Evolutionary conservation across 441 rosid species (phyloP), one percentile per base, ranked within the genome.

Genomic region (Erodium texanum): DNA sequence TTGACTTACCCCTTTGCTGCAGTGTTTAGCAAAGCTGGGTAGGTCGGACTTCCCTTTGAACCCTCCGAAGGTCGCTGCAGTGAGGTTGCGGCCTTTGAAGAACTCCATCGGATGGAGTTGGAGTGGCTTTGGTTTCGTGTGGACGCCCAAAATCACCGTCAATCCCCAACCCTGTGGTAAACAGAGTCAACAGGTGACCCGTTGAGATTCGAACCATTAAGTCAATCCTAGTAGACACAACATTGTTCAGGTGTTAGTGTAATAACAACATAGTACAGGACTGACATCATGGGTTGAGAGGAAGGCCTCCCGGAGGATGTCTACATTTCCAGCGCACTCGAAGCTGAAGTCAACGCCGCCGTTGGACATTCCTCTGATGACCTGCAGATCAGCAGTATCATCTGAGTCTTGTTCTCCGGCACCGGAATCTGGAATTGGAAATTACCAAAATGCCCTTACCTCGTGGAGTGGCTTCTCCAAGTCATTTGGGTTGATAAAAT

Each of bases 71-170:
- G 71, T 0, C 0, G 79, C 75, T 11, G 72, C 83, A 10, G 24
- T 67, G 70, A 83, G 70, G 62, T 54, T 69, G 8, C 79, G 70
- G 1, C 84, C 84, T 14, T 48, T 74, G 36, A 83, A 81, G 66
- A 83, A 24, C 69, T 83, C 84, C 84, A 79, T 81, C 2, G 84
- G 86, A 70, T 81, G 84, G 36, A 79, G 34, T 0, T 81, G 83
- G 10, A 81, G 62, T 10, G 38, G 29, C 50, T 66, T 50, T 0
- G 86, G 82, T 24, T 36, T 72, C 3, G 78, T 20, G 54, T 83
- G 79, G 22, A 81, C 74, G 11, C 86, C 86, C 18, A 81, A 29
- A 3, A 79, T 7, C 7, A 77, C 73, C 0, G 84, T 81, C 71
- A 68, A 45, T 15, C 86, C 86, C 86, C 83, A 83, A 0, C 82